phyloP scores from a whole-genome alignment of 2,329 filamentous ascomycete species.

The Penicillium psychrosexuale region DNA sequence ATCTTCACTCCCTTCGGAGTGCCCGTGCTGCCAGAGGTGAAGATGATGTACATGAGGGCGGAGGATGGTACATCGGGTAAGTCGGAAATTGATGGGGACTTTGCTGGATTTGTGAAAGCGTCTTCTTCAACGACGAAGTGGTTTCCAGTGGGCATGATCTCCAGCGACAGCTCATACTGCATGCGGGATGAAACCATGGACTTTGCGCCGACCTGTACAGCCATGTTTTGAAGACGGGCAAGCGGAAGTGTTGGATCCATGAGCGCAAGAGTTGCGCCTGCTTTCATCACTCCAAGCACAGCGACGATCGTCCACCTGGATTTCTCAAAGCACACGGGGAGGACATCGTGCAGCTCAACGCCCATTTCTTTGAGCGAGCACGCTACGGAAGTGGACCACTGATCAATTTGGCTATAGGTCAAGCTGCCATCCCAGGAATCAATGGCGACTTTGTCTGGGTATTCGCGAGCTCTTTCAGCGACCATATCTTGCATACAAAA shows the following conservation, averaged over 20 bases:
- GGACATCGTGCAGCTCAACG: slow-evolving; percentile 25
- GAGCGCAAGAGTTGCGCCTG: slow-evolving; percentile 30
- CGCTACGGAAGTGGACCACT: slow-evolving; percentile 35
- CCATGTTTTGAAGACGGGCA: slow-evolving; percentile 35
- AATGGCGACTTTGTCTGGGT: slow-evolving; percentile 28
- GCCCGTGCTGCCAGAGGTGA: slow-evolving; percentile 56
- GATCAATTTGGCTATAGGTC: slow-evolving; percentile 32
- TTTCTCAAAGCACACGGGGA: slow-evolving; percentile 36
- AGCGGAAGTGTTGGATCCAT: slow-evolving; percentile 36
- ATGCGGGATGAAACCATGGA: slow-evolving; percentile 30
- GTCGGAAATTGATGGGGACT: slow-evolving; percentile 1
- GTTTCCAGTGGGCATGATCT: slow-evolving; percentile 32
- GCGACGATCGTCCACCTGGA: slow-evolving; percentile 36
- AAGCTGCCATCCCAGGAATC: slow-evolving; percentile 34
- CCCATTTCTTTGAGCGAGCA: slow-evolving; percentile 26
- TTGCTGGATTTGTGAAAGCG: slow-evolving; percentile 20
- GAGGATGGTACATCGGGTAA: slow-evolving; percentile 29
- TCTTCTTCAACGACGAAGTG: slow-evolving; percentile 28
- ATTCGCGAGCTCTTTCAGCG: slow-evolving; percentile 25
- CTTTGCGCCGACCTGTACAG: slow-evolving; percentile 28
- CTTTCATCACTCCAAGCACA: slow-evolving; percentile 34
- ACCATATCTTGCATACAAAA: slow-evolving; percentile 51
- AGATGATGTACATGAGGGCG: slow-evolving; percentile 57
- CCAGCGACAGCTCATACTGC: slow-evolving; percentile 27
- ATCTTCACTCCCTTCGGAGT: slow-evolving; percentile 58